Evolutionary conservation across 2,329 filamentous ascomycete species (phyloP).

Genomic region (Plectosphaerella cucumerina): DNA sequence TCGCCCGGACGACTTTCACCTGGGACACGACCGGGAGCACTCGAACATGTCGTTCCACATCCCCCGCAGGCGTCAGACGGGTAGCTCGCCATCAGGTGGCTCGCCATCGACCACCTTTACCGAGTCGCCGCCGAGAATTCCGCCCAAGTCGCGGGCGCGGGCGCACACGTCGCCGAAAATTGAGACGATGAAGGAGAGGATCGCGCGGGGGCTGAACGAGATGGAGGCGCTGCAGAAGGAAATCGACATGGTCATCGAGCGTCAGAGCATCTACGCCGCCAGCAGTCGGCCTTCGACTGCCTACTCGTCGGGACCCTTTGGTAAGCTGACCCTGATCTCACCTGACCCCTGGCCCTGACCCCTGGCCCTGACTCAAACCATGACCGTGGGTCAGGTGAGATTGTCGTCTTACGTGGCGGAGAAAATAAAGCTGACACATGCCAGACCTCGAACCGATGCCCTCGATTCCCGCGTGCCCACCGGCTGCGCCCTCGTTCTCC

Average conservation of each 20-base stretch:
- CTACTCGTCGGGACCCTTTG: conserved; percentile 28
- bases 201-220: conserved; percentile 54
- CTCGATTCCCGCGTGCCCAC: conserved; percentile 52
- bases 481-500: conserved; percentile 53
- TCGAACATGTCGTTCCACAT: conserved; percentile 54
- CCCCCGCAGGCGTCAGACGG: conserved; percentile 41
- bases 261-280: conserved; percentile 51
- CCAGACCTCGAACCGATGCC: conserved; percentile 48
- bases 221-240: conserved; percentile 54
- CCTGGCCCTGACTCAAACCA: too few species aligned
- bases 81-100: conserved; percentile 7
- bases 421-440: conserved; percentile 8
- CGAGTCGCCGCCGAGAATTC: conserved; percentile 33
- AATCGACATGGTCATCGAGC: conserved; percentile 57
- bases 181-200: conserved; percentile 49
- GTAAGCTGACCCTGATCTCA: not conserved
- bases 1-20: conserved; percentile 22
- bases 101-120: conserved; percentile 24
- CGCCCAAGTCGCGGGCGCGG: conserved; percentile 39
- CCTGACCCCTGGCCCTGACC: not conserved
- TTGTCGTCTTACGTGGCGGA: not conserved
- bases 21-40: conserved; percentile 38
- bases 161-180: conserved; percentile 42
- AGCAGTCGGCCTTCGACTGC: conserved; percentile 49
- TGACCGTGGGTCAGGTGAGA: conserved; percentile 7